Conservation (phyloP, 768 basidiomycete genomes). For the Boletellus emodensis region DNA sequence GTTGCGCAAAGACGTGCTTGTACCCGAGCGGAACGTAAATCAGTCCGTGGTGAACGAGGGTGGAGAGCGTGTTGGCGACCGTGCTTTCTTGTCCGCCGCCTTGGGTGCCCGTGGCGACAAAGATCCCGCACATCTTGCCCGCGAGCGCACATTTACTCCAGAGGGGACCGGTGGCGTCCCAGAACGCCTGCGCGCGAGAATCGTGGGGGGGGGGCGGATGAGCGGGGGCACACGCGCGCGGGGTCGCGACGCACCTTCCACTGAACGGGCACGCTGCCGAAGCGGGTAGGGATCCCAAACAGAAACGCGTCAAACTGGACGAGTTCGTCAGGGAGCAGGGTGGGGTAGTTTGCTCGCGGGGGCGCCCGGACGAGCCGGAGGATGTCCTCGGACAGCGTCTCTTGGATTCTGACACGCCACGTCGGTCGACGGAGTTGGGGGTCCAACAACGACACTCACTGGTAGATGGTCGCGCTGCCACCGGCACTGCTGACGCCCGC, state of each 20-base stretch:
- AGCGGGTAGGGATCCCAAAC: slow-evolving; percentile 44
- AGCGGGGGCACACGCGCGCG: slow-evolving; percentile 13
- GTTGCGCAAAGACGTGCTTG: slow-evolving; percentile 37
- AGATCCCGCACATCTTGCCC: slow-evolving; percentile 46
- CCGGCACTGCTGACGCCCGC: slow-evolving; percentile 40
- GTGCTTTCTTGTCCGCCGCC: slow-evolving; percentile 48
- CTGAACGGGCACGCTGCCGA: slow-evolving; percentile 47
- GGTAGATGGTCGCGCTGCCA: slow-evolving; percentile 43
- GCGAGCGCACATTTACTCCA: slow-evolving; percentile 40
- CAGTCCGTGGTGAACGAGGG: slow-evolving; percentile 54
- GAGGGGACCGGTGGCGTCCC: slow-evolving; percentile 47
- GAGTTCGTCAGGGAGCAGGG: slow-evolving; percentile 30
- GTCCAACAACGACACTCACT: slow-evolving; percentile 39
- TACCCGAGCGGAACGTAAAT: slow-evolving; percentile 54
- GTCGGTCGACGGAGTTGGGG: too few relatives aligned
- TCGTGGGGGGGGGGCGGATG: too few relatives aligned
- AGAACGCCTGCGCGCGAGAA: slow-evolving; percentile 34
- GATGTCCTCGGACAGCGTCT: slow-evolving; percentile 75
- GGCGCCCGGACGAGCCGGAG: slow-evolving; percentile 68
- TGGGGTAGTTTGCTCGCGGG: slow-evolving; percentile 58
- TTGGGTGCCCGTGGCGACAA: slow-evolving; percentile 44
- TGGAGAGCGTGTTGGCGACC: slow-evolving; percentile 35
- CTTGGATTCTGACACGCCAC: slow-evolving; percentile 53
- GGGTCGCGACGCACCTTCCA: slow-evolving; percentile 49
- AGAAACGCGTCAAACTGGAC: slow-evolving; percentile 40